Evolutionary conservation across 768 basidiomycete species (phyloP).

Genomic region (Collybia nuda): DNA sequence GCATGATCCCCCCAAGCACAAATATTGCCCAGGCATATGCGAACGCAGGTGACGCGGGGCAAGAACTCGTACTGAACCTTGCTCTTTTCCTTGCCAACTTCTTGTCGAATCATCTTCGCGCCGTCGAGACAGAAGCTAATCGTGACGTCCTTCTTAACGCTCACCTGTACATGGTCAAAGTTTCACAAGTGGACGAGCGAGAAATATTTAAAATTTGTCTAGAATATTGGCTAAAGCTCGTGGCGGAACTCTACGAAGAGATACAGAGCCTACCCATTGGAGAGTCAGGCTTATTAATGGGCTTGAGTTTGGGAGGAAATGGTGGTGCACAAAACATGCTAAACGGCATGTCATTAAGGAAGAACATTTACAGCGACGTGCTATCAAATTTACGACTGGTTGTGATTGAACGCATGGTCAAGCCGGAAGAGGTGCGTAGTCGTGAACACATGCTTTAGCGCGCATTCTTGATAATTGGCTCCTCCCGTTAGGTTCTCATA

Average conservation of each 20-base stretch:
- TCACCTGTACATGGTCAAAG: slow-evolving; percentile 97
- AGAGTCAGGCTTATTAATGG: slow-evolving; percentile 85
- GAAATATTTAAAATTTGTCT: slow-evolving; percentile 99
- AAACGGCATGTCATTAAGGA: slow-evolving; percentile 77
- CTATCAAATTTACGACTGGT: slow-evolving; percentile 91
- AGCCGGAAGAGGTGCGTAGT: slow-evolving; percentile 88
- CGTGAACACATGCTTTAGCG: background rate
- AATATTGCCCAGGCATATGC: slow-evolving; percentile 93
- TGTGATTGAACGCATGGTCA: slow-evolving; percentile 99
- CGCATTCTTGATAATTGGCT: background rate
- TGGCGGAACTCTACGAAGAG: slow-evolving; percentile 96
- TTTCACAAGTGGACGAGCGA: slow-evolving; percentile 96
- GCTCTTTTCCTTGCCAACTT: slow-evolving; percentile 98
- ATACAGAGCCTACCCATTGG: slow-evolving; percentile 90
- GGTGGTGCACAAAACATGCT: slow-evolving; percentile 65
- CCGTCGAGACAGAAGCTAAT: slow-evolving; percentile 89
- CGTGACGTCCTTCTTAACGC: slow-evolving; percentile 95
- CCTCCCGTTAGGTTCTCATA: slow-evolving; percentile 74
- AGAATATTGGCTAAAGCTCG: slow-evolving; percentile 97
- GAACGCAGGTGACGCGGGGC: slow-evolving; percentile 86
- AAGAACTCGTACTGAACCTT: slow-evolving; percentile 96
- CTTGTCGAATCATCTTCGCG: slow-evolving; percentile 87
- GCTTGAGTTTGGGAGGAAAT: slow-evolving; percentile 76
- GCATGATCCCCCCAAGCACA: slow-evolving; percentile 94
- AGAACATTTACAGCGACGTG: slow-evolving; percentile 95